Percentiles rank a stretch among this genome's conserved stretches.
Conservation (phyloP, 2,329 filamentous ascomycete species). For the Venturia pyrina region DNA sequence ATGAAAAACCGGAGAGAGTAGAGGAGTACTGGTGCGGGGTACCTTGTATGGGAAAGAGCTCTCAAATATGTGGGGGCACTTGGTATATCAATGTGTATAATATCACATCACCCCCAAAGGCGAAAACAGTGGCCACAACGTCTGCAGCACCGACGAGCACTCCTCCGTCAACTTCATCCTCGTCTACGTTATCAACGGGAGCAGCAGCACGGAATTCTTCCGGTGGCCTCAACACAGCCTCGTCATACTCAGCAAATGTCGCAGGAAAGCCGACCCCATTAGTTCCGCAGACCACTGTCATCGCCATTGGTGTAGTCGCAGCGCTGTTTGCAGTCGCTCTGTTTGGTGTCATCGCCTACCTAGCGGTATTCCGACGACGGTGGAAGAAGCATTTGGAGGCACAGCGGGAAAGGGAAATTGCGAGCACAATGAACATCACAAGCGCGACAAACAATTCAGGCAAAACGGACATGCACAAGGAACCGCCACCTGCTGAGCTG, state of each 20-base stretch:
- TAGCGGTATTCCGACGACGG: background rate
- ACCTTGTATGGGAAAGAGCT: background rate
- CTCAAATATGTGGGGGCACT: background rate
- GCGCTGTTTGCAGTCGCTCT: background rate
- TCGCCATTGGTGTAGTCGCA: background rate
- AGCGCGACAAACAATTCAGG: background rate
- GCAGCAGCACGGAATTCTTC: background rate
- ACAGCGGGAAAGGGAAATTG: background rate
- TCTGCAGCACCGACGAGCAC: background rate
- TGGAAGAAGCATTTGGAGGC: background rate
- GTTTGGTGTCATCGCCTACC: background rate
- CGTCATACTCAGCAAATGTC: background rate
- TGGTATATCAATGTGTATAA: background rate
- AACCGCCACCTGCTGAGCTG: background rate
- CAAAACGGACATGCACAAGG: background rate
- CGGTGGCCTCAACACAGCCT: background rate
- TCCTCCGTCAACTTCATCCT: background rate
- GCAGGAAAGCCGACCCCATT: background rate
- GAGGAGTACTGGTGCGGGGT: background rate
- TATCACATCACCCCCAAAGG: background rate
- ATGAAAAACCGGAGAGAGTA: background rate
- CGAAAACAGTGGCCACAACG: background rate
- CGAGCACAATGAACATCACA: background rate
- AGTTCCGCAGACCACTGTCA: background rate
- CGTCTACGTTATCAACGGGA: background rate